Conservation (phyloP, 2,329 filamentous ascomycete genomes). For the Botrytis deweyae region DNA sequence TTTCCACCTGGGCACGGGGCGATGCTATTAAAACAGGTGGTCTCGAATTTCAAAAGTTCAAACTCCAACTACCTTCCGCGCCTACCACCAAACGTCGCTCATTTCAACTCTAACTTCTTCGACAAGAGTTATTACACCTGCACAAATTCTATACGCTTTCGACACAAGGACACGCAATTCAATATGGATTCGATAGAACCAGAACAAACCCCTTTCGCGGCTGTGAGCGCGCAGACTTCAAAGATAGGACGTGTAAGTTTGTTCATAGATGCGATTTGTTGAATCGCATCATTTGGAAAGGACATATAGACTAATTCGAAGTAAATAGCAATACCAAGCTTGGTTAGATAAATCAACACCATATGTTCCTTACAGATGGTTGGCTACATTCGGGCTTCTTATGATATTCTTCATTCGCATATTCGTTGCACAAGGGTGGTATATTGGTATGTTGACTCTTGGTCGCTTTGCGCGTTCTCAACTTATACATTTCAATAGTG, state of each 20-base stretch:
- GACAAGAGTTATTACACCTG: not conserved
- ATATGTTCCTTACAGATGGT: constrained; percentile 85
- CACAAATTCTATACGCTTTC: not conserved
- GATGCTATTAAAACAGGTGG: constrained; percentile 20
- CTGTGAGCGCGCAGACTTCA: constrained; percentile 82
- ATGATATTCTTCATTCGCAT: constrained; percentile 85
- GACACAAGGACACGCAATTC: not conserved
- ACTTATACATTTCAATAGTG: constrained; percentile 53
- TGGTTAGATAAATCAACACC: constrained; percentile 93
- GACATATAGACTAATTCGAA: not conserved
- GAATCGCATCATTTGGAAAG: not conserved
- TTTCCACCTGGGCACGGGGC: not conserved
- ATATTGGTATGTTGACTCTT: constrained; percentile 69
- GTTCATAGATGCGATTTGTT: not conserved
- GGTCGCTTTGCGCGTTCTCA: not conserved
- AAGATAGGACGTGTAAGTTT: constrained; percentile 66
- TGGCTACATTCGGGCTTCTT: constrained; percentile 74
- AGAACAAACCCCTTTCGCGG: constrained; percentile 87
- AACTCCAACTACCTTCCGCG: not conserved
- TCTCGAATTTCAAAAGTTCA: constrained; percentile 17
- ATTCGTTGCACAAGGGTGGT: constrained; percentile 93
- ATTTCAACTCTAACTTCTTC: not conserved
- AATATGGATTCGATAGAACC: constrained; percentile 83
- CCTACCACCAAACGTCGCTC: constrained; percentile 6
- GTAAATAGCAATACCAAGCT: constrained; percentile 79